These are phyloP conservation scores for Phytophthora sansomeana DNA, from an alignment of 352 stramenopile species.

Conservation along the genomic window DNA sequence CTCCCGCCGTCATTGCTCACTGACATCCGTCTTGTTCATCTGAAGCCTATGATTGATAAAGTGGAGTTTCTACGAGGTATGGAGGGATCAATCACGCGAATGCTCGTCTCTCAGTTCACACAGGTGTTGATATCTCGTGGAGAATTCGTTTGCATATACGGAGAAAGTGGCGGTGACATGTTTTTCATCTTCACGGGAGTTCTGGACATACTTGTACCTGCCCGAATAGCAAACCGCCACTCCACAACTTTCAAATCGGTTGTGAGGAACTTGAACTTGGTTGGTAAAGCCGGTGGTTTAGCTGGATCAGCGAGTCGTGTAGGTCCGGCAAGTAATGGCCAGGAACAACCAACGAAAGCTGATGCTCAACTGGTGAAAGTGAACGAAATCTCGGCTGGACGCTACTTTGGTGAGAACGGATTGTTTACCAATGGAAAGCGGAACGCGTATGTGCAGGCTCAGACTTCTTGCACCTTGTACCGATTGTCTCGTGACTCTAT, in stretches of 20 bases:
- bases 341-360: background rate
- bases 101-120: constrained; percentile 72
- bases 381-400: constrained; percentile 59
- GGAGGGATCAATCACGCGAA: constrained; percentile 62
- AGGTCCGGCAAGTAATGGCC: background rate
- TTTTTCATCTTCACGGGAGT: constrained; percentile 74
- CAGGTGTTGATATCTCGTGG: constrained; percentile 61
- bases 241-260: constrained; percentile 21
- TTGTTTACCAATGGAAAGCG: constrained; percentile 66
- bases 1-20: constrained; percentile 66
- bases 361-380: constrained; percentile 27
- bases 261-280: constrained; percentile 15
- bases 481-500: constrained; percentile 68
- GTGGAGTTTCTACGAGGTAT: constrained; percentile 65
- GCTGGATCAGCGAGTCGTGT: background rate
- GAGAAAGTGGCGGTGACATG: constrained; percentile 71
- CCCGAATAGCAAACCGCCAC: constrained; percentile 17
- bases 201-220: constrained; percentile 45
- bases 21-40: constrained; percentile 70
- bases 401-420: constrained; percentile 76
- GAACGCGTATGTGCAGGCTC: constrained; percentile 56
- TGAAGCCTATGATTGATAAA: constrained; percentile 72
- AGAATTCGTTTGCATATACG: constrained; percentile 62
- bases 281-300: background rate
- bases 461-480: constrained; percentile 78